A percentile compares a stretch with the other conserved stretches of the same genome.
Conservation (phyloP, 306 rosid genomes). For the Citrullus colocynthis region DNA sequence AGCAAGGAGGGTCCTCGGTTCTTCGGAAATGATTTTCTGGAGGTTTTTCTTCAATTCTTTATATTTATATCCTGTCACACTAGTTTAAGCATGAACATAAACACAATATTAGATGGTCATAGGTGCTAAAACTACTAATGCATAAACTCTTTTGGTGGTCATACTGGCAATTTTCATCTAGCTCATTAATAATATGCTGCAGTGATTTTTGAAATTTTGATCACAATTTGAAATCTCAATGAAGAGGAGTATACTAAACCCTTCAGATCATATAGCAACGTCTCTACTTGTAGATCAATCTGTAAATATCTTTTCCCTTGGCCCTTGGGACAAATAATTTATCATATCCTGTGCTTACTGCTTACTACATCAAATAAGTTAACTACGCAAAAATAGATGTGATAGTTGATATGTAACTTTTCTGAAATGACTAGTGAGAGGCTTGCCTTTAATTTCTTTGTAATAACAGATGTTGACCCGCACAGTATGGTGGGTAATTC, state of each 20-base stretch:
- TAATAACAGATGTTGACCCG: slow-evolving; percentile 73
- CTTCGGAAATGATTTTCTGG: slow-evolving; percentile 66
- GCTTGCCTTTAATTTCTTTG: neutral
- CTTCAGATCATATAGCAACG: neutral
- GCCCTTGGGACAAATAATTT: neutral
- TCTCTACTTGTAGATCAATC: neutral
- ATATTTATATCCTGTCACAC: neutral
- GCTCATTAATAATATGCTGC: neutral
- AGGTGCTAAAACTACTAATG: neutral
- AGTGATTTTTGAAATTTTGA: neutral
- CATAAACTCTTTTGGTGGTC: neutral
- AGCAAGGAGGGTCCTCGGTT: slow-evolving; percentile 87
- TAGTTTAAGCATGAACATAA: neutral
- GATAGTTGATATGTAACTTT: neutral
- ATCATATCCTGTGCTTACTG: neutral
- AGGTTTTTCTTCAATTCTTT: slow-evolving; percentile 31
- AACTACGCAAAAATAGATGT: neutral
- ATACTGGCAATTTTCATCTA: neutral
- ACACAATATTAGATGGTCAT: neutral
- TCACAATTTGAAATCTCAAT: neutral
- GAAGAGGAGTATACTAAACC: neutral
- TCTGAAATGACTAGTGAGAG: neutral
- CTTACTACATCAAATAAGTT: neutral
- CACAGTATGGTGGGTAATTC: slow-evolving; percentile 97
- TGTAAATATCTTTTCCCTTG: neutral